These are phyloP conservation scores for Penicillium sp. DNA, from an alignment of 2,329 filamentous ascomycete genomes.

Conservation along the genomic window DNA sequence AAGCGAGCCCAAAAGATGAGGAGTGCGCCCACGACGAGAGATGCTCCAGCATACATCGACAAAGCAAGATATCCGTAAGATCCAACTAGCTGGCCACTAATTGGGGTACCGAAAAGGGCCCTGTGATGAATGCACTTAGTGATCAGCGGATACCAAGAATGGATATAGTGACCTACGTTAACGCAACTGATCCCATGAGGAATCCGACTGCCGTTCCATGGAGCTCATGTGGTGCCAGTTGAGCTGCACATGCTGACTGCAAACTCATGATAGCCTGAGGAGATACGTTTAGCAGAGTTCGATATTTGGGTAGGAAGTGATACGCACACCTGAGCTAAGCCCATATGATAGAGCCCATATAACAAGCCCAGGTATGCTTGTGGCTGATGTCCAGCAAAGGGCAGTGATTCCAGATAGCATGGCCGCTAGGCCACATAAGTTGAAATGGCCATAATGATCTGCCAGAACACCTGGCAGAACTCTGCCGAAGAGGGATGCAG, in stretches of 20 bases:
- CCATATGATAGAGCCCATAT: conserved; percentile 47
- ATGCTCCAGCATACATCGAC: conserved; percentile 38
- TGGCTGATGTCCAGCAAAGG: conserved; percentile 46
- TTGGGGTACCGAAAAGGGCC: conserved; percentile 42
- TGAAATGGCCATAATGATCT: conserved; percentile 36
- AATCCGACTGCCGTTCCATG: conserved; percentile 45
- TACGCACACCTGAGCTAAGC: conserved; percentile 45
- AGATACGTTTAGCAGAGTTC: not conserved
- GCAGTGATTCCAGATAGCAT: conserved; percentile 39
- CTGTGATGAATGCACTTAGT: conserved; percentile 18
- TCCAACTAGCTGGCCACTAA: conserved; percentile 41
- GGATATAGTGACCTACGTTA: conserved; percentile 37
- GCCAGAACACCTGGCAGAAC: conserved; percentile 37
- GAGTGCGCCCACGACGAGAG: not conserved
- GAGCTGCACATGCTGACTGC: conserved; percentile 46
- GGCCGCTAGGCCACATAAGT: conserved; percentile 31
- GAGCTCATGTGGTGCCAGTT: conserved; percentile 39
- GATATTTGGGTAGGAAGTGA: not conserved
- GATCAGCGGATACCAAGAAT: not conserved
- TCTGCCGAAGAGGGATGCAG: conserved; percentile 38
- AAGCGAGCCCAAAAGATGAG: too few species aligned
- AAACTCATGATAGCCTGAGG: conserved; percentile 46
- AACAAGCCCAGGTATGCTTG: conserved; percentile 44
- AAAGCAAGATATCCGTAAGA: conserved; percentile 43
- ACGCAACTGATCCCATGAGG: conserved; percentile 41